A percentile compares a stretch with the other conserved stretches of the same genome.
These are phyloP conservation scores for Lizonia empirigonia DNA, from an alignment of 2,329 filamentous ascomycete species.

Conservation along the genomic window DNA sequence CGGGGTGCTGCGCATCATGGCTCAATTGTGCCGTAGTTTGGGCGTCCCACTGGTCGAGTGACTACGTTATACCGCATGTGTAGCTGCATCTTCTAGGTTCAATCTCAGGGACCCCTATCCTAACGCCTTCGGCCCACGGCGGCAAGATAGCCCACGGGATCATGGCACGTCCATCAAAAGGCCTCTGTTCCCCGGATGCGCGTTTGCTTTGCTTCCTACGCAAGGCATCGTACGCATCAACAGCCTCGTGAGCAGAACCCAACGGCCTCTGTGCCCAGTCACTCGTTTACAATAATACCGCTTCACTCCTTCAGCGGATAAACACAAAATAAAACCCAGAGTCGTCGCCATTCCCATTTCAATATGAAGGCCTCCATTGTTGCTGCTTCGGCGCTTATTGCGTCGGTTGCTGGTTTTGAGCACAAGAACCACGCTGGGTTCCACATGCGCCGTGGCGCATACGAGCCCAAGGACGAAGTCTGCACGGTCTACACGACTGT, in stretches of 20 bases:
- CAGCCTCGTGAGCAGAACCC: slow-evolving; percentile 41
- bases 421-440: slow-evolving; percentile 69
- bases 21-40: slow-evolving; percentile 29
- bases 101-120: slow-evolving; percentile 44
- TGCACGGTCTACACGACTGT: slow-evolving; percentile 75
- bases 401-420: slow-evolving; percentile 61
- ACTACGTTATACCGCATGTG: slow-evolving; percentile 31
- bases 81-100: slow-evolving; percentile 26
- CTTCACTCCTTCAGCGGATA: slow-evolving; percentile 92
- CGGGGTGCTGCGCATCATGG: slow-evolving; percentile 29
- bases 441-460: slow-evolving; percentile 58
- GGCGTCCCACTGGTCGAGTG: slow-evolving; percentile 18
- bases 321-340: slow-evolving; percentile 27
- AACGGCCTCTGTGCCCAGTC: slow-evolving; percentile 45
- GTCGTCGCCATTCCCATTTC: slow-evolving; percentile 40
- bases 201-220: slow-evolving; percentile 29
- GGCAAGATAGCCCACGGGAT: slow-evolving; percentile 20
- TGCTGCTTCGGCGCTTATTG: slow-evolving; percentile 63
- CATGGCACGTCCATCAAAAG: slow-evolving; percentile 40
- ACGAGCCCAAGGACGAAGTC: slow-evolving; percentile 59
- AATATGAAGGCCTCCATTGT: slow-evolving; percentile 76
- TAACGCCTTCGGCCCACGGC: slow-evolving; percentile 28
- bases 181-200: slow-evolving; percentile 27
- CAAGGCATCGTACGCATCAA: slow-evolving; percentile 43
- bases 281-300: slow-evolving; percentile 52